phyloP scores from a whole-genome alignment of 2,329 filamentous ascomycete species.

The Colletotrichum paranaense region DNA sequence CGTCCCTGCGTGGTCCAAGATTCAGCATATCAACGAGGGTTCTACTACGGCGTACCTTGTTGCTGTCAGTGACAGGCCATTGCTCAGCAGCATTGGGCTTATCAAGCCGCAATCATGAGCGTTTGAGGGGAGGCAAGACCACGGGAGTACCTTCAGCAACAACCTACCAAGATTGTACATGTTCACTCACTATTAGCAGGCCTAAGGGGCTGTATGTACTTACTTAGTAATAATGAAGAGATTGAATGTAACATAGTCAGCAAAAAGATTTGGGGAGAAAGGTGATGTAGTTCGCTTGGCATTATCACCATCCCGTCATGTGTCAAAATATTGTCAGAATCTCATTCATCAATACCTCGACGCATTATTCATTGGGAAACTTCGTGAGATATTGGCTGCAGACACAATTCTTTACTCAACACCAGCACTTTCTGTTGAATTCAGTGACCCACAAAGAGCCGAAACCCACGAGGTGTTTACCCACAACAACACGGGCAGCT shows the following conservation, averaged over 20 bases:
- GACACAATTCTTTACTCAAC: neutral
- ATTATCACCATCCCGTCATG: no score
- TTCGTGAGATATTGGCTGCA: neutral
- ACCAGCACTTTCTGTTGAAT: neutral
- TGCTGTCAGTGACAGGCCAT: conserved; percentile 47
- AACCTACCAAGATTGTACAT: no score
- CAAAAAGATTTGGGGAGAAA: no score
- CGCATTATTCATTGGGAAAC: no score
- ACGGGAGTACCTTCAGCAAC: rapidly evolving
- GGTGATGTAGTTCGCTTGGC: no score
- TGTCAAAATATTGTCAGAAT: no score
- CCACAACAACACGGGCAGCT: neutral
- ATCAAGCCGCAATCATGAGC: conserved; percentile 25
- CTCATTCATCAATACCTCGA: no score
- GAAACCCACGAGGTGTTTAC: neutral
- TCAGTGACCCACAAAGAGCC: conserved; percentile 1
- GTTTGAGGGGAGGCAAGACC: neutral
- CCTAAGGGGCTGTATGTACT: neutral
- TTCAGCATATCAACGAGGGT: conserved; percentile 55
- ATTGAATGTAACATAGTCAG: no score
- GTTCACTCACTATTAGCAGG: neutral
- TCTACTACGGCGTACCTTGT: conserved; percentile 46
- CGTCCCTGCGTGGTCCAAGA: conserved; percentile 62
- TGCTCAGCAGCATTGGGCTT: conserved; percentile 45
- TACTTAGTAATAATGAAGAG: neutral